A percentile compares a stretch with the other conserved stretches of the same genome.
Conservation (phyloP, 2,329 filamentous ascomycete genomes). For the Stenocarpella maydis region DNA sequence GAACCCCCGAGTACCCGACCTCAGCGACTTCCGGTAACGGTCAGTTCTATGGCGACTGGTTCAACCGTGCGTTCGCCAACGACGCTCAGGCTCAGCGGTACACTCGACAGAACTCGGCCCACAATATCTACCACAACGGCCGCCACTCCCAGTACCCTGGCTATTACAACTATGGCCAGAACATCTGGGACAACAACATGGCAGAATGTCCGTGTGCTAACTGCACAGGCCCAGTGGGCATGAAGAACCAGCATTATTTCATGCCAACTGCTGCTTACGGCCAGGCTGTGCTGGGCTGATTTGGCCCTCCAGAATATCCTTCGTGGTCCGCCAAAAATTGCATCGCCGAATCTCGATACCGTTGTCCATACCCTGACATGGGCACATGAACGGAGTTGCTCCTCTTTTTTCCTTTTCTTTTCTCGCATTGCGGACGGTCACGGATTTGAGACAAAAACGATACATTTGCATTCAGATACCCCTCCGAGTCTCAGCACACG, state of each 20-base stretch:
- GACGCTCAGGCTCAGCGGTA: slow-evolving; percentile 53
- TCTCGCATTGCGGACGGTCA: slow-evolving; percentile 34
- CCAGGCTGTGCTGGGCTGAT: slow-evolving; percentile 63
- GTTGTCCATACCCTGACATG: slow-evolving; percentile 7
- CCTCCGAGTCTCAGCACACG: slow-evolving; percentile 33
- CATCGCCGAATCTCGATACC: background rate
- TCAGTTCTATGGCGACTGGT: slow-evolving; percentile 65
- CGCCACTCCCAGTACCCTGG: slow-evolving; percentile 52
- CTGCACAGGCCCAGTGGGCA: slow-evolving; percentile 52
- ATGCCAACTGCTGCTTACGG: slow-evolving; percentile 54
- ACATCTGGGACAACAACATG: slow-evolving; percentile 60
- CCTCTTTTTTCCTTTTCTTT: slow-evolving; percentile 28
- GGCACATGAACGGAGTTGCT: slow-evolving; percentile 30
- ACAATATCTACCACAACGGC: slow-evolving; percentile 50
- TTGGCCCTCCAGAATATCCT: too few relatives aligned
- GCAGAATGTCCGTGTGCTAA: slow-evolving; percentile 59
- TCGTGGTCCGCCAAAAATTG: background rate
- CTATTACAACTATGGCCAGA: slow-evolving; percentile 56
- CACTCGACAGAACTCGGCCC: slow-evolving; percentile 45
- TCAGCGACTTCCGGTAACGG: slow-evolving; percentile 63
- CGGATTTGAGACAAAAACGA: slow-evolving; percentile 35
- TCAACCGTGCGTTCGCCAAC: slow-evolving; percentile 49
- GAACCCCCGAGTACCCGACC: slow-evolving; percentile 66
- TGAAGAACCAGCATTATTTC: slow-evolving; percentile 59
- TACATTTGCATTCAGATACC: slow-evolving; percentile 37